A percentile compares a stretch with the other conserved stretches of the same genome.
Conservation (phyloP, 495 filamentous ascomycete genomes). For the Podospora comata region DNA sequence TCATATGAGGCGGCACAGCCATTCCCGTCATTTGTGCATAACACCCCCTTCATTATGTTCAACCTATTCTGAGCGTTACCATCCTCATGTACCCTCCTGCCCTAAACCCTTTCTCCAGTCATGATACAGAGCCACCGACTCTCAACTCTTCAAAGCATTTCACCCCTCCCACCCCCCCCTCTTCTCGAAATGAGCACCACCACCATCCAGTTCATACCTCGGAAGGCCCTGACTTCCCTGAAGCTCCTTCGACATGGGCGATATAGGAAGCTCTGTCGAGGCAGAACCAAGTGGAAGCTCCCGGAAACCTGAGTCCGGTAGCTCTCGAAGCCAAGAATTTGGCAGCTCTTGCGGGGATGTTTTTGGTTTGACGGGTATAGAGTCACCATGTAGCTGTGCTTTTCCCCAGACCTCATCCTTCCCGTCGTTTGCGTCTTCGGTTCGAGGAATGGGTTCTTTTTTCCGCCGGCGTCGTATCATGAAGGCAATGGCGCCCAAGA, state of each 20-base stretch:
- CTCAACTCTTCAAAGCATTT: no score
- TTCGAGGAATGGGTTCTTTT: not conserved
- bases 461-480: not conserved
- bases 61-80: no score
- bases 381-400: not conserved
- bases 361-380: not conserved
- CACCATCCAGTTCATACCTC: not conserved
- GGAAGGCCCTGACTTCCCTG: not conserved
- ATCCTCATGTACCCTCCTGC: no score
- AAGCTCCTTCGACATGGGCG: not conserved
- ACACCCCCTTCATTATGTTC: no score
- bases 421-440: not conserved
- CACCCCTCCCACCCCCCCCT: no score
- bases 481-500: not conserved
- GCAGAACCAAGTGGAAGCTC: not conserved
- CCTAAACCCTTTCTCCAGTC: no score
- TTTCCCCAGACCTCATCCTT: not conserved
- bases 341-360: not conserved
- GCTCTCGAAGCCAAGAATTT: not conserved
- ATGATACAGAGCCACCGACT: no score
- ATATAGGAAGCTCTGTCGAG: not conserved
- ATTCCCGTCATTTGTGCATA: no score
- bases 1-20: no score
- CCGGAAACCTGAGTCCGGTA: not conserved
- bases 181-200: no score